Conservation (phyloP, 805 yeast genomes). For the Diddensiella santjacobensis region DNA sequence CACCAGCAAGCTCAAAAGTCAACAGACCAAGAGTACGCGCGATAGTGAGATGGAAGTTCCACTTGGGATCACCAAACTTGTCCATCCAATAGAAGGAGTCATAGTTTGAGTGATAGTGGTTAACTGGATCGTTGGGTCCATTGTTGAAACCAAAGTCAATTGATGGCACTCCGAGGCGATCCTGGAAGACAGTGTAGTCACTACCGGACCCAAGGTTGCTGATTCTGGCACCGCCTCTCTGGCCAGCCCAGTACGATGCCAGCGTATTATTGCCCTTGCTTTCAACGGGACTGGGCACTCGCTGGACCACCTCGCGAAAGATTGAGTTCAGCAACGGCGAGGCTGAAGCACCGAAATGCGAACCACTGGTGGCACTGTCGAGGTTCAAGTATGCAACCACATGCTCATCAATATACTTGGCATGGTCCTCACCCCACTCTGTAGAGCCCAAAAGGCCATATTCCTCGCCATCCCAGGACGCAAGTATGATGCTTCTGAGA, state of each 20-base stretch:
- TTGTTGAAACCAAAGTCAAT: slow-evolving; percentile 55
- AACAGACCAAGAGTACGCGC: slow-evolving; percentile 52
- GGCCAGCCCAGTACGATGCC: slow-evolving; percentile 34
- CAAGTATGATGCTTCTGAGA: slow-evolving; percentile 60
- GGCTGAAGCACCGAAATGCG: slow-evolving; percentile 46
- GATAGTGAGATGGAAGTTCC: slow-evolving; percentile 53
- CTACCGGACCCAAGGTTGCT: slow-evolving; percentile 63
- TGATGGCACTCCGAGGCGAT: slow-evolving; percentile 40
- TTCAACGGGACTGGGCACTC: slow-evolving; percentile 48
- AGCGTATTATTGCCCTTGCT: slow-evolving; percentile 26
- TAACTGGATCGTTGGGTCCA: slow-evolving; percentile 50
- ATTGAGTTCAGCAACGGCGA: slow-evolving; percentile 57
- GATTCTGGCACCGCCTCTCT: slow-evolving; percentile 35
- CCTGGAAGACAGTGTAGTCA: slow-evolving; percentile 50
- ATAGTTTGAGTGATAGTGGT: slow-evolving; percentile 73
- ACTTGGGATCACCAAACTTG: slow-evolving; percentile 58
- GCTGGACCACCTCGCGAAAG: slow-evolving; percentile 42
- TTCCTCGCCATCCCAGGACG: slow-evolving; percentile 82
- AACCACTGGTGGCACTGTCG: slow-evolving; percentile 63
- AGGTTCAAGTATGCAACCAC: slow-evolving; percentile 66
- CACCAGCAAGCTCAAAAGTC: slow-evolving; percentile 47
- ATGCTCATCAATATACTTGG: slow-evolving; percentile 41
- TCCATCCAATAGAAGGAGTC: slow-evolving; percentile 73
- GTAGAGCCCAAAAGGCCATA: slow-evolving; percentile 72
- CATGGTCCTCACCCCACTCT: slow-evolving; percentile 67